Evolutionary conservation across 306 rosid species (phyloP).

Genomic region (Mimosa pudica): DNA sequence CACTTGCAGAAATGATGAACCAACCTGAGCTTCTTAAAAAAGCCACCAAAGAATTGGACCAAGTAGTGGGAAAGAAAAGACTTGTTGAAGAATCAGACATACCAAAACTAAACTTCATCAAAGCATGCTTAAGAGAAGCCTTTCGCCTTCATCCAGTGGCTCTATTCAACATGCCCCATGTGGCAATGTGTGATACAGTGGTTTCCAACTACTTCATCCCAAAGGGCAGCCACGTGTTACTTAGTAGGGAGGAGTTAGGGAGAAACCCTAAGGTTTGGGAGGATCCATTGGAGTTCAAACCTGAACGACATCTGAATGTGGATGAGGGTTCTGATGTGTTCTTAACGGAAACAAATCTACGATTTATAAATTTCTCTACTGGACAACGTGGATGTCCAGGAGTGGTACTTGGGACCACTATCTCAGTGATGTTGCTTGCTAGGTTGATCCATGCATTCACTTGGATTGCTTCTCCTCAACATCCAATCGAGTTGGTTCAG

Average conservation of each 20-base stretch:
- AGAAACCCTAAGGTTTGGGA: conserved; percentile 40
- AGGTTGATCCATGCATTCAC: not conserved
- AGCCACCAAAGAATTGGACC: not conserved
- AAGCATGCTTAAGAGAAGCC: not conserved
- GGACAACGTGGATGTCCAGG: conserved; percentile 1
- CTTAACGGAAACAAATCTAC: not conserved
- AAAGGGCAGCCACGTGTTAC: conserved; percentile 47
- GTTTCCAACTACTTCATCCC: conserved; percentile 46
- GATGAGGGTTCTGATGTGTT: not conserved
- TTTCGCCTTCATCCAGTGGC: not conserved
- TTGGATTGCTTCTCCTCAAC: not conserved
- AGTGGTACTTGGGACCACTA: not conserved
- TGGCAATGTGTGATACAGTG: conserved; percentile 5
- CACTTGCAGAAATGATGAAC: not conserved
- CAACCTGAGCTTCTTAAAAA: not conserved
- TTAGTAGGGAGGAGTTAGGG: conserved; percentile 42
- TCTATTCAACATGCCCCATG: not conserved
- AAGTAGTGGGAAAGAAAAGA: not conserved
- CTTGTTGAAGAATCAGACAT: not conserved
- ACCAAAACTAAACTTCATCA: not conserved
- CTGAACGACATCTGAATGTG: not conserved
- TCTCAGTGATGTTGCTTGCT: not conserved
- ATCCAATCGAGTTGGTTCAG: not conserved
- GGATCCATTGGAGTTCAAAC: not conserved
- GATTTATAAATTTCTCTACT: not conserved